These are phyloP conservation scores for Oryza nivara DNA, from an alignment of 176 grass and related monocot species.

Conservation along the genomic window DNA sequence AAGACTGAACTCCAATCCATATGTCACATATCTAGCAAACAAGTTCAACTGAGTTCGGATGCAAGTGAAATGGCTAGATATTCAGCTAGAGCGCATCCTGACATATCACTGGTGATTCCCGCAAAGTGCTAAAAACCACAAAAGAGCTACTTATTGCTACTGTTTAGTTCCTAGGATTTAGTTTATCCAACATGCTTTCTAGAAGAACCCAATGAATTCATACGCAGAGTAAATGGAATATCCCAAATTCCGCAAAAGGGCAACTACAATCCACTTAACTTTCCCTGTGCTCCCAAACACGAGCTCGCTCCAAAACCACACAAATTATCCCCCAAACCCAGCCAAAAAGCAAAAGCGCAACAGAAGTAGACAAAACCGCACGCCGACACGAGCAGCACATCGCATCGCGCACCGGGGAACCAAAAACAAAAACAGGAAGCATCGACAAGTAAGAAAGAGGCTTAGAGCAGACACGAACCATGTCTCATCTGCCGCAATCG, in stretches of 20 bases:
- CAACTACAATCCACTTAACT: slow-evolving; percentile 34
- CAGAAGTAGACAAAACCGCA: slow-evolving; percentile 45
- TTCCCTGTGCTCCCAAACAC: background rate
- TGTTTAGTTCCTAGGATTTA: slow-evolving; percentile 13
- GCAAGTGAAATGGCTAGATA: background rate
- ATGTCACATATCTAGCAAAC: background rate
- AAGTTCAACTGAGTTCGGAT: slow-evolving; percentile 6
- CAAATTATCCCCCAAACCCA: slow-evolving; percentile 38
- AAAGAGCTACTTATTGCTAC: slow-evolving; percentile 1
- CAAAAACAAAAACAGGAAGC: background rate
- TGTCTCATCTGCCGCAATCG: slow-evolving; percentile 59
- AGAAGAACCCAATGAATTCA: slow-evolving; percentile 1
- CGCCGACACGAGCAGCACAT: slow-evolving; percentile 21
- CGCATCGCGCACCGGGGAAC: slow-evolving; percentile 28
- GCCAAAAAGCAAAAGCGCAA: slow-evolving; percentile 19
- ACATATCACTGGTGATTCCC: background rate
- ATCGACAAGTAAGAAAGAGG: background rate
- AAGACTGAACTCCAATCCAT: slow-evolving; percentile 23
- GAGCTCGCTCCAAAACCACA: slow-evolving; percentile 51
- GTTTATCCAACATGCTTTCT: slow-evolving; percentile 16
- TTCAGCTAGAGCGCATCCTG: background rate
- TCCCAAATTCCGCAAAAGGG: slow-evolving; percentile 4
- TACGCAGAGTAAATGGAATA: background rate
- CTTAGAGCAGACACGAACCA: slow-evolving; percentile 42
- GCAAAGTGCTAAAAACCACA: background rate